Base-by-base conservation (phyloP, 257 asterid genomes). In the Paulownia fortunei region DNA sequence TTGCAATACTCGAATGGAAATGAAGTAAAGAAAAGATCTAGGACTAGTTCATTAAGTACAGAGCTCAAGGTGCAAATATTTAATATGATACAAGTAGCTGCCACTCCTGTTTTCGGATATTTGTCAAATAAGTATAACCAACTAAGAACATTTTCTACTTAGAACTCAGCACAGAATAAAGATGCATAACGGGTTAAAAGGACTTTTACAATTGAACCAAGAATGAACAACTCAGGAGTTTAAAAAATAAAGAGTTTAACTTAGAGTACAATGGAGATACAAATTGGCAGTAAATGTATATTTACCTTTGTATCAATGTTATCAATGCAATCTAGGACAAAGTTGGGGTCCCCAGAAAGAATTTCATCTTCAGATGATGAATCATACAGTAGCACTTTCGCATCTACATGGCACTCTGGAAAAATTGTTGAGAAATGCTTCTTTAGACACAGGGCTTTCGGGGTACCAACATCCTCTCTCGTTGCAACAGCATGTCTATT, bases 401-500 rank as follows among this genome's bases (percentile, higher is more conserved):
- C 97, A 78, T 95, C 97, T 6, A 95, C 83, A 54, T 84, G 91
- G 88, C 97, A 93, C 85, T 95, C 97, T 0, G 97, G 99, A 78
- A 91, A 95, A 82, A 95, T 95, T 76, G 84, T 82, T 41, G 77
- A 84, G 81, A 95, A 93, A 82, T 93, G 98, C 80, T 88, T 95
- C 90, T 91, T 89, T 77, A 93, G 91, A 85, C 98, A 95, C 58
- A 89, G 71, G 81, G 98, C 94, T 81, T 95, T 95, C 0, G 98
- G 84, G 61, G 87, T 93, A 80, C 99, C 98, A 66, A 95, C 99
- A 83, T 95, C 99, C 84, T 89, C 94, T 75, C 99, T 93, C 46
- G 97, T 93, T 5, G 97, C 99, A 80, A 91, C 97, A 77, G 98
- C 97, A 85, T 95, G 99, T 80, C 99, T 89, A 88, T 95, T 93